Evolutionary conservation across 73 alveolate species (phyloP).

Genomic region (Paramecium octaurelia): DNA sequence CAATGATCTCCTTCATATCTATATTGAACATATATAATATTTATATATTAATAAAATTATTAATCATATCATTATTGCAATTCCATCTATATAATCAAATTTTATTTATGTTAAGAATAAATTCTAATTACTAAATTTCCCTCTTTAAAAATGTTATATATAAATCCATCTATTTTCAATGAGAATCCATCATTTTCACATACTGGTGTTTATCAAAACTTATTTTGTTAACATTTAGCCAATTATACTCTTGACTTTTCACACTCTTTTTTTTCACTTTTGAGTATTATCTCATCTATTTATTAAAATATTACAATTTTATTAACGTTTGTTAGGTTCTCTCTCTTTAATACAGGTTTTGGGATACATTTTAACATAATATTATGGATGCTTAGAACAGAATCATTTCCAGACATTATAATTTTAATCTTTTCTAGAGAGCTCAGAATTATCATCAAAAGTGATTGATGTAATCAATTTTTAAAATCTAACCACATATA

Average conservation of each 20-base stretch:
- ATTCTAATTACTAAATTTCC: not conserved
- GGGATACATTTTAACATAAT: not conserved
- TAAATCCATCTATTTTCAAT: no score
- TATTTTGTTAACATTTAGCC: not conserved
- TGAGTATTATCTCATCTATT: not conserved
- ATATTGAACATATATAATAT: not conserved
- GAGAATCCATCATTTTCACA: not conserved
- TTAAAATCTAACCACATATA: no score
- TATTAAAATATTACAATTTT: no score
- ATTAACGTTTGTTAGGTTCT: not conserved
- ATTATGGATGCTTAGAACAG: not conserved
- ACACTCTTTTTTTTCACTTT: not conserved
- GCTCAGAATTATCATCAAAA: not conserved
- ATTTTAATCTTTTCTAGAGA: not conserved
- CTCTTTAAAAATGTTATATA: not conserved
- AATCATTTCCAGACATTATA: not conserved
- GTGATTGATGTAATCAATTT: not conserved
- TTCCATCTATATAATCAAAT: not conserved
- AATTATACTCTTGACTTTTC: no score
- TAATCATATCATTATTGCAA: not conserved
- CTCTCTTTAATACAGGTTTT: not conserved
- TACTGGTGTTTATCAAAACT: not conserved
- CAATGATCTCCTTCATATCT: not conserved
- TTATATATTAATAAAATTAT: not conserved
- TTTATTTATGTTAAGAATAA: not conserved